A percentile compares a stretch with the other conserved stretches of the same genome.
phyloP scores from a whole-genome alignment of 192 early-diverging fungal species.

The Coemansia sp. region DNA sequence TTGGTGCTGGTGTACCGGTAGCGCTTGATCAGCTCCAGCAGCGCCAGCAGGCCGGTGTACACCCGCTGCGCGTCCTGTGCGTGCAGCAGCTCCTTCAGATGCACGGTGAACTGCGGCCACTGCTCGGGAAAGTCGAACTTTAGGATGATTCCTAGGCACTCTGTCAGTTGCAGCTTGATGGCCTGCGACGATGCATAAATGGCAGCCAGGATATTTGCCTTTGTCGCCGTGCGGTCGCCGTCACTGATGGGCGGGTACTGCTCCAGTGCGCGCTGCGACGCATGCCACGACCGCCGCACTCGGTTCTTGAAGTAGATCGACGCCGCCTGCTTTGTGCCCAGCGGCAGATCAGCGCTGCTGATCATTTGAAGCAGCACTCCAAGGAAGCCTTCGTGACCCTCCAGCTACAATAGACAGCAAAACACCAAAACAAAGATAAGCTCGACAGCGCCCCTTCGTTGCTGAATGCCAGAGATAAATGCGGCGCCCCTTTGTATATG shows the following conservation, averaged over 20 bases:
- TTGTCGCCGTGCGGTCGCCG: slow-evolving; percentile 65
- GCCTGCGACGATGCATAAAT: slow-evolving; percentile 66
- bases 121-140: slow-evolving; percentile 70
- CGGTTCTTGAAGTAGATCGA: slow-evolving; percentile 92
- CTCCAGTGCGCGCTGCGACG: slow-evolving; percentile 25
- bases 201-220: slow-evolving; percentile 69
- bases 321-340: slow-evolving; percentile 45
- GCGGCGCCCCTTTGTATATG: not conserved
- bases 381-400: slow-evolving; percentile 43
- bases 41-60: slow-evolving; percentile 72
- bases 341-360: slow-evolving; percentile 20
- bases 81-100: slow-evolving; percentile 61
- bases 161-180: slow-evolving; percentile 80
- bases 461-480: not conserved
- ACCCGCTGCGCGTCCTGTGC: slow-evolving; percentile 63
- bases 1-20: slow-evolving; percentile 68
- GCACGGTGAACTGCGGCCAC: slow-evolving; percentile 75
- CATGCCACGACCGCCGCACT: slow-evolving; percentile 65
- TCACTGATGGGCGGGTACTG: slow-evolving; percentile 55
- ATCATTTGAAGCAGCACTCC: slow-evolving; percentile 48
- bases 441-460: not conserved
- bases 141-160: slow-evolving; percentile 72
- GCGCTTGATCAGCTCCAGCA: slow-evolving; percentile 75
- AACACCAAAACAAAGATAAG: not conserved
- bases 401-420: slow-evolving; percentile 29